These are phyloP conservation scores for Pichia kudriavzevii DNA, from an alignment of 1,139 yeast genomes.

Conservation along the genomic window DNA sequence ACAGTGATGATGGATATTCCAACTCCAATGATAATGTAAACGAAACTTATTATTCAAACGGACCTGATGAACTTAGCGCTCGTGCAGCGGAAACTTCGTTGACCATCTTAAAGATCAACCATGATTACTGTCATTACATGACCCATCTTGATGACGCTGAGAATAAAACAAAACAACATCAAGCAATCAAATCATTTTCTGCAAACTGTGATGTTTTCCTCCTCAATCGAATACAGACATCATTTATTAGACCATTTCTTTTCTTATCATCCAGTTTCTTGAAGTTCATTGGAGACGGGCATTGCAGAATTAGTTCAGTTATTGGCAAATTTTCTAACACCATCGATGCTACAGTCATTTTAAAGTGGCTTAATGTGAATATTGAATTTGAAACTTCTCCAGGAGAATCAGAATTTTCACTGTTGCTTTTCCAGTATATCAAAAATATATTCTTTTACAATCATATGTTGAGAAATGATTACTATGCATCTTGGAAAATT, in stretches of 20 bases:
- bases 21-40: background rate
- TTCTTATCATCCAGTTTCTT: slow-evolving; percentile 26
- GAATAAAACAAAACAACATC: slow-evolving; percentile 14
- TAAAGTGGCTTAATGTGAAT: slow-evolving; percentile 28
- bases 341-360: slow-evolving; percentile 27
- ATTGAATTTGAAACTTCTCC: slow-evolving; percentile 3
- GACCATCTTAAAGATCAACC: slow-evolving; percentile 24
- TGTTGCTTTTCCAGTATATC: slow-evolving; percentile 23
- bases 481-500: slow-evolving; percentile 25
- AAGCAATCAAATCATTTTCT: slow-evolving; percentile 21
- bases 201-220: slow-evolving; percentile 24
- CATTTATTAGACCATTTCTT: slow-evolving; percentile 19
- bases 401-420: slow-evolving; percentile 15
- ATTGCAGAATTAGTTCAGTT: slow-evolving; percentile 16
- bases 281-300: slow-evolving; percentile 19
- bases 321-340: slow-evolving; percentile 22
- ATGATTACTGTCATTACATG: slow-evolving; percentile 23
- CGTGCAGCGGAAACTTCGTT: slow-evolving; percentile 29
- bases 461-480: slow-evolving; percentile 17
- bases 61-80: slow-evolving; percentile 20
- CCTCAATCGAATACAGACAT: slow-evolving; percentile 18
- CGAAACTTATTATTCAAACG: no score
- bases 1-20: background rate
- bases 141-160: slow-evolving; percentile 18
- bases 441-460: slow-evolving; percentile 23